Evolutionary conservation across 2,329 filamentous ascomycete species (phyloP), one percentile per base, ranked within the genome.

Genomic region (Colletotrichum higginsianum): DNA sequence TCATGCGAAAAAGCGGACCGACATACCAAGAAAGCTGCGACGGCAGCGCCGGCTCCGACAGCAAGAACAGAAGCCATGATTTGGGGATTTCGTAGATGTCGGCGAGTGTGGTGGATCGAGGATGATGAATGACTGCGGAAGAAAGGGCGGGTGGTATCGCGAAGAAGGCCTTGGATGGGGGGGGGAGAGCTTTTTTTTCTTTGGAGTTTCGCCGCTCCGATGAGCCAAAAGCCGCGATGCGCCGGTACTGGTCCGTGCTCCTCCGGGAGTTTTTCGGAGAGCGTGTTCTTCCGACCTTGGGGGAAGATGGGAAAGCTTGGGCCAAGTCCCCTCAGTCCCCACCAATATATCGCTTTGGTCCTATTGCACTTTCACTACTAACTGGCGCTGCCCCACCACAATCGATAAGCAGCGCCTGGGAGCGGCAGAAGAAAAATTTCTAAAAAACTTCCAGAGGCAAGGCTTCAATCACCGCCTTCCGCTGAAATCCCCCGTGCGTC

Each of bases 21-120:
- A n/a, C 84, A 53, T 83, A 87, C 86, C 63, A 88, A 80, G 74
- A 88, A 88, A 61, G 86, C 86, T 30, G 86, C 85, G 69, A 85
- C 86, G 69, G 86, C 86, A 66, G 84, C 81, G 70, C 86, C 86
- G 55, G 83, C 82, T 74, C 86, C 86, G 73, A 81, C 79, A 75
- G 84, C 85, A 63, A 88, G 79, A 66, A 84, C 79, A 63, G 84
- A 84, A 71, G 83, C 79, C 84, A 85, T 85, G 63, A 52, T 76
- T 35, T 74, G 16, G 30, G 3, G 30, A 0, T 70, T 44, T 49
- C 9, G 40, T 38, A 6, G 40, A 23, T 70, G 15, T 61, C 15
- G 47, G 15, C 47, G 42, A 26, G 38, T 35, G 47, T 21, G 30
- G 60, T n/a, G 35, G 8, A 15, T 65, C 15, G 61, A 61, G n/a